Conservation (phyloP, 768 basidiomycete species). For the Artomyces pyxidatus region DNA sequence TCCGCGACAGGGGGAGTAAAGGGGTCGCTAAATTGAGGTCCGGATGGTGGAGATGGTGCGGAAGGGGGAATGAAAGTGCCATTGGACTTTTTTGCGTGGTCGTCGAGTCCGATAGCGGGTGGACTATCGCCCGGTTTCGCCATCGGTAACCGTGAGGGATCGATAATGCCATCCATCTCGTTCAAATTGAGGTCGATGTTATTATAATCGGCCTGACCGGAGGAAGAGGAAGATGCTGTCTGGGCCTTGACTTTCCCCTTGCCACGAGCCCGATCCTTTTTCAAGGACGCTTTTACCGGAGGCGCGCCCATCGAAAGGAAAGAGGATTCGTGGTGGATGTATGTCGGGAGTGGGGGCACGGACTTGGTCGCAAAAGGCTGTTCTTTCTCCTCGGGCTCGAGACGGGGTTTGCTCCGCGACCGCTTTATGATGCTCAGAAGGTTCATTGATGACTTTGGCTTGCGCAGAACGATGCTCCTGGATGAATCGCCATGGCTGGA, state of each 20-base stretch:
- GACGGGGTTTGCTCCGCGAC: conserved; percentile 32
- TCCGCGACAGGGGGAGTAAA: conserved; percentile 21
- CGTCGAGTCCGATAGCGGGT: conserved; percentile 37
- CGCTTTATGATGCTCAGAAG: conserved; percentile 32
- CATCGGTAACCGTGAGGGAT: conserved; percentile 27
- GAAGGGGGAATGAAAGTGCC: conserved; percentile 18
- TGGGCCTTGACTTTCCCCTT: conserved; percentile 25
- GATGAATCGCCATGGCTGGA: conserved; percentile 24
- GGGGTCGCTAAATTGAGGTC: conserved; percentile 32
- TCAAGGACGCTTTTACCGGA: conserved; percentile 10
- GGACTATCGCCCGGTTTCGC: conserved; percentile 22
- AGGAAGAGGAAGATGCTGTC: conserved; percentile 24
- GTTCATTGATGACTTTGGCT: conserved; percentile 39
- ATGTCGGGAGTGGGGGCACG: conserved; percentile 14
- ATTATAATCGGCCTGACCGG: conserved; percentile 31
- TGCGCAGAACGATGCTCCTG: conserved; percentile 32
- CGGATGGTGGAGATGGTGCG: conserved; percentile 19
- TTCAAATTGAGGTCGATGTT: conserved; percentile 62
- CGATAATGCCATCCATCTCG: conserved; percentile 77
- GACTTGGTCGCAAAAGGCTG: conserved; percentile 17
- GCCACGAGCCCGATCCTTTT: conserved; percentile 20
- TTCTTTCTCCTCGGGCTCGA: conserved; percentile 32
- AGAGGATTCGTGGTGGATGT: conserved; percentile 8
- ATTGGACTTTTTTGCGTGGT: conserved; percentile 25
- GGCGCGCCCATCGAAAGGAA: conserved; percentile 21